phyloP scores from a whole-genome alignment of 1,284 basidiomycete genomes.

The Vanrija sp. region DNA sequence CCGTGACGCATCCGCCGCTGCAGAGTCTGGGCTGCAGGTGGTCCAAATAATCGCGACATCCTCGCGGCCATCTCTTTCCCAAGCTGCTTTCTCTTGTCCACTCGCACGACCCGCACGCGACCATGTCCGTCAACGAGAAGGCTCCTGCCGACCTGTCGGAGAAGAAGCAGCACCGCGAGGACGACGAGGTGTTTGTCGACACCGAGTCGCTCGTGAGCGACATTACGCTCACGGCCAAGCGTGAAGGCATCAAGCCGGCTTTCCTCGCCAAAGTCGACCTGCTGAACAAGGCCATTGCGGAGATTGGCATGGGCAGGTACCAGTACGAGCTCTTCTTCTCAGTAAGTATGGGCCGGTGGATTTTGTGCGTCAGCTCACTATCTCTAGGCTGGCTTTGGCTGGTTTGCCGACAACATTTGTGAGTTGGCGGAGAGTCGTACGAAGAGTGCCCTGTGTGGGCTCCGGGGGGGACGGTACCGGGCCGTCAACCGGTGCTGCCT shows the following conservation, averaged over 20 bases:
- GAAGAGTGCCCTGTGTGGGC: no score
- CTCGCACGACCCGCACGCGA: not conserved
- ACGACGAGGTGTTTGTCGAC: slow-evolving; percentile 4
- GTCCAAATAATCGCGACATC: not conserved
- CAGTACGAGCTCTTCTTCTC: slow-evolving; percentile 60
- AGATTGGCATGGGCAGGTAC: slow-evolving; percentile 61
- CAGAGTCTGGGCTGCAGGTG: no score
- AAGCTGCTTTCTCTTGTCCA: not conserved
- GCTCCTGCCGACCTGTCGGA: not conserved
- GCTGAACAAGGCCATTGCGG: slow-evolving; percentile 33
- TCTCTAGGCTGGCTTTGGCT: slow-evolving; percentile 46
- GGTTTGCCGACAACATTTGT: slow-evolving; percentile 53
- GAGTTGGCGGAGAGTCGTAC: slow-evolving; percentile 9
- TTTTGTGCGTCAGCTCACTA: no score
- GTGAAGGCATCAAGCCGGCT: slow-evolving; percentile 29
- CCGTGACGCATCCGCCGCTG: no score
- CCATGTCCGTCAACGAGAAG: not conserved
- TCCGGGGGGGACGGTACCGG: no score
- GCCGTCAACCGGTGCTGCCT: no score
- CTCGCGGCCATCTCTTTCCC: not conserved
- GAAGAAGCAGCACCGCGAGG: not conserved
- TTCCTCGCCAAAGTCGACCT: slow-evolving; percentile 31
- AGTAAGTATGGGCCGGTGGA: no score
- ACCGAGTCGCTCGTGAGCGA: slow-evolving; percentile 17
- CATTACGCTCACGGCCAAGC: slow-evolving; percentile 16